A percentile compares a stretch with the other conserved stretches of the same genome.
Conservation (phyloP, 257 asterid species). For the Lithospermum erythrorhizon region DNA sequence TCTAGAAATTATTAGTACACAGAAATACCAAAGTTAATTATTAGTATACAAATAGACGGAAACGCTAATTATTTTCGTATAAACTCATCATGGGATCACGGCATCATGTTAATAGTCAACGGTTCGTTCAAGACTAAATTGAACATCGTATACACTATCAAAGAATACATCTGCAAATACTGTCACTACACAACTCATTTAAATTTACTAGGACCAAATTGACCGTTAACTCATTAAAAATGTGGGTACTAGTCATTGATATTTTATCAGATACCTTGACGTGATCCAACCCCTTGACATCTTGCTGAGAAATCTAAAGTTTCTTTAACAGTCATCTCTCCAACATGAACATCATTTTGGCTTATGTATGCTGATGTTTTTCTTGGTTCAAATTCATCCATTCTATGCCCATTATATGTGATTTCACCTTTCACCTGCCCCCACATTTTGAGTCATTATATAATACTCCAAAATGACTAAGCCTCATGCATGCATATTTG, state of each 20-base stretch:
- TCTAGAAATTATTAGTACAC: slow-evolving; percentile 15
- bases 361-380: slow-evolving; percentile 95
- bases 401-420: slow-evolving; percentile 67
- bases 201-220: no score
- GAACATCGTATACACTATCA: no score
- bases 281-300: slow-evolving; percentile 83
- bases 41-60: neutral
- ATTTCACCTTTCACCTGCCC: slow-evolving; percentile 61
- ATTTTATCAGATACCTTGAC: slow-evolving; percentile 53
- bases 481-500: no score
- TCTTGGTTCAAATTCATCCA: slow-evolving; percentile 67
- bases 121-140: no score
- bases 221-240: no score
- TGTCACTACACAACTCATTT: no score
- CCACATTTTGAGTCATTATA: neutral
- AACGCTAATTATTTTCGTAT: no score
- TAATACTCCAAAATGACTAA: neutral
- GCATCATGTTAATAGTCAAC: no score
- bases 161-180: no score
- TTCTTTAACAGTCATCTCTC: slow-evolving; percentile 96
- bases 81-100: no score
- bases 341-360: slow-evolving; percentile 86
- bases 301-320: slow-evolving; percentile 88
- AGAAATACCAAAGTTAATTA: neutral
- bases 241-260: no score